phyloP scores from a whole-genome alignment of 192 early-diverging fungal species.

The Phlyctochytrium bullatum region DNA sequence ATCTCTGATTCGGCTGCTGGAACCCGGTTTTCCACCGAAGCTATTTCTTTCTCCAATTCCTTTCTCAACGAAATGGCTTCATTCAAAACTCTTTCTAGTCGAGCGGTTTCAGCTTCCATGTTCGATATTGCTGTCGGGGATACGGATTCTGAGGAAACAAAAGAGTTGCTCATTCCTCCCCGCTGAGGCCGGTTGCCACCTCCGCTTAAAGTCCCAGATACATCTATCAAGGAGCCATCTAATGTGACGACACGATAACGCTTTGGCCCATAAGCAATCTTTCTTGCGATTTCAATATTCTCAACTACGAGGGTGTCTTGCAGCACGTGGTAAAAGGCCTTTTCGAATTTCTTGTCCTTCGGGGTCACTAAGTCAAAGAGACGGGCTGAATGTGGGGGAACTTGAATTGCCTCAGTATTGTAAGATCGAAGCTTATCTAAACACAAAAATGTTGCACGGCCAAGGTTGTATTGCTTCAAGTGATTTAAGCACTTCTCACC shows the following conservation, averaged over 20 bases:
- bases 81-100: slow-evolving; percentile 14
- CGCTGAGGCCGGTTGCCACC: slow-evolving; percentile 72
- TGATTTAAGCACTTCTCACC: slow-evolving; percentile 89
- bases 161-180: slow-evolving; percentile 88
- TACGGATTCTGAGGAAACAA: slow-evolving; percentile 24
- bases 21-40: slow-evolving; percentile 21
- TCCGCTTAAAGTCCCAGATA: slow-evolving; percentile 89
- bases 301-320: slow-evolving; percentile 83
- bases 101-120: slow-evolving; percentile 18
- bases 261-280: slow-evolving; percentile 79
- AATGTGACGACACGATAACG: slow-evolving; percentile 94
- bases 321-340: slow-evolving; percentile 85
- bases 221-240: slow-evolving; percentile 87
- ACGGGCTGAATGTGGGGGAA: slow-evolving; percentile 68
- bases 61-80: slow-evolving; percentile 6
- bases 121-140: background rate
- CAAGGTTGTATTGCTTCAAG: slow-evolving; percentile 79
- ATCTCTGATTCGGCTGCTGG: slow-evolving; percentile 60
- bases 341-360: slow-evolving; percentile 66
- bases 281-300: slow-evolving; percentile 79
- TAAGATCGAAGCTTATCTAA: slow-evolving; percentile 68
- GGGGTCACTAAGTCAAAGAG: slow-evolving; percentile 88
- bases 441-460: slow-evolving; percentile 80
- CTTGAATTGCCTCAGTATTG: slow-evolving; percentile 50
- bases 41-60: slow-evolving; percentile 24